These are phyloP conservation scores for Irpex sp. DNA, from an alignment of 1,284 basidiomycete genomes.

Conservation along the genomic window DNA sequence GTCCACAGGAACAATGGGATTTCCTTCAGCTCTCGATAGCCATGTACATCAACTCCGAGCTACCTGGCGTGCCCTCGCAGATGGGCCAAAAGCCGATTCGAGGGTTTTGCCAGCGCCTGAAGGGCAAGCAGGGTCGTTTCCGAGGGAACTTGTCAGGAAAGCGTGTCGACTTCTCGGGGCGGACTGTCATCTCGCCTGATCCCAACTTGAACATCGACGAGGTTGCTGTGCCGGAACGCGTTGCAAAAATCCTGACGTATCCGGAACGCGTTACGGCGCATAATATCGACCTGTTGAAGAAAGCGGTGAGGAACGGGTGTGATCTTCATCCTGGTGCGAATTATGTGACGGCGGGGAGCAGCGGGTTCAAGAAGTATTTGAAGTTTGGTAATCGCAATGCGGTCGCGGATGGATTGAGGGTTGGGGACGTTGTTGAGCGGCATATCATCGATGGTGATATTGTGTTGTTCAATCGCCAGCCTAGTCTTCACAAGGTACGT, in stretches of 20 bases:
- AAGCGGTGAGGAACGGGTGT: conserved; percentile 86
- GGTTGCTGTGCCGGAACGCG: conserved; percentile 94
- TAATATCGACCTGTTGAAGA: conserved; percentile 80
- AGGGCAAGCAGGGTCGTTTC: conserved; percentile 99
- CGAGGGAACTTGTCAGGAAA: conserved; percentile 98
- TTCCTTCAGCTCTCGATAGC: conserved; percentile 93
- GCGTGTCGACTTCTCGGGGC: conserved; percentile 97
- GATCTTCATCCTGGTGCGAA: conserved; percentile 97
- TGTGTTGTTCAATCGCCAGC: conserved; percentile 98
- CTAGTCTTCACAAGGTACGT: conserved; percentile 88
- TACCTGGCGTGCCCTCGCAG: conserved; percentile 87
- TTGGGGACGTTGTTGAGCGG: conserved; percentile 91
- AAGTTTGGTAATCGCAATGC: conserved; percentile 76
- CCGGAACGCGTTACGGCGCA: conserved; percentile 94
- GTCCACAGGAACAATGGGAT: conserved; percentile 92
- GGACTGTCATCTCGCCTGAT: conserved; percentile 98
- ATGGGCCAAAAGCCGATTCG: conserved; percentile 89
- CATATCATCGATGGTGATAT: conserved; percentile 97
- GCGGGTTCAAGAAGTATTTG: conserved; percentile 82
- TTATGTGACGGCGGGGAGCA: conserved; percentile 80
- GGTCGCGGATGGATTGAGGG: conserved; percentile 74
- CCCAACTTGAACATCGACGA: conserved; percentile 98
- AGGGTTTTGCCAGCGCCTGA: conserved; percentile 96
- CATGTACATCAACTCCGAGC: conserved; percentile 98
- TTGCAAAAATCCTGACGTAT: conserved; percentile 95